Conservation (phyloP, 129 eudicot genomes). For the Pittosporum tobira region DNA sequence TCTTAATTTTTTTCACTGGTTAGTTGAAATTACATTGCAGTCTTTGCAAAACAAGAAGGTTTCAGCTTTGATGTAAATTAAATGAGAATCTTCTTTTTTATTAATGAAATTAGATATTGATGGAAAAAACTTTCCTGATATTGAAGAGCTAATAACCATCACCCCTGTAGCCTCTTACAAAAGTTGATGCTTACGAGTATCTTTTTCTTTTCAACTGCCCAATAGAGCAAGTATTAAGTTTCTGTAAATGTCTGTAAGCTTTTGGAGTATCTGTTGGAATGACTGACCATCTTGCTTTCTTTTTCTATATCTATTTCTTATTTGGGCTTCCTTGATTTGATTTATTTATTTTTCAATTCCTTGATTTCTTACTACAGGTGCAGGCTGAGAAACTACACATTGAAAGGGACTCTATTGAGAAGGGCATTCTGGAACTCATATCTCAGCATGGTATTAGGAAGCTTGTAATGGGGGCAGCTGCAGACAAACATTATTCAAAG, state of each 20-base stretch:
- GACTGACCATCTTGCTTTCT: neutral
- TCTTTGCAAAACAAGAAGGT: neutral
- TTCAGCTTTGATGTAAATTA: neutral
- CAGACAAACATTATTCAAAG: constrained; percentile 60
- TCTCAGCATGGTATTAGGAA: constrained; percentile 44
- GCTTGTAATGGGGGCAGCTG: constrained; percentile 96
- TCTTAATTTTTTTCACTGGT: too few species aligned
- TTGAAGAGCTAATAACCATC: neutral
- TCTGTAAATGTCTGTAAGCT: neutral
- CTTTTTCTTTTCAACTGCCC: neutral
- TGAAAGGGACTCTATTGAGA: constrained; percentile 64
- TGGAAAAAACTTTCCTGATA: neutral
- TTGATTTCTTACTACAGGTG: constrained; percentile 30
- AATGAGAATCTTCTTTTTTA: neutral
- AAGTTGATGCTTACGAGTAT: neutral
- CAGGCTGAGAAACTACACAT: constrained; percentile 37
- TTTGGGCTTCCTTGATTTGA: too few species aligned
- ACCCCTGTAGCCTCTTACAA: neutral
- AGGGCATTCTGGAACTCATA: constrained; percentile 69
- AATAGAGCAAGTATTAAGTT: too few species aligned
- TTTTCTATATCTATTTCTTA: neutral
- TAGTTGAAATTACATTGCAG: neutral
- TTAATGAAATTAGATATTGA: neutral
- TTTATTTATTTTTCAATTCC: too few species aligned
- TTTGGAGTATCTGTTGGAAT: neutral